Conservation (phyloP, 2,329 filamentous ascomycete species). For the Aspergillus sp. region DNA sequence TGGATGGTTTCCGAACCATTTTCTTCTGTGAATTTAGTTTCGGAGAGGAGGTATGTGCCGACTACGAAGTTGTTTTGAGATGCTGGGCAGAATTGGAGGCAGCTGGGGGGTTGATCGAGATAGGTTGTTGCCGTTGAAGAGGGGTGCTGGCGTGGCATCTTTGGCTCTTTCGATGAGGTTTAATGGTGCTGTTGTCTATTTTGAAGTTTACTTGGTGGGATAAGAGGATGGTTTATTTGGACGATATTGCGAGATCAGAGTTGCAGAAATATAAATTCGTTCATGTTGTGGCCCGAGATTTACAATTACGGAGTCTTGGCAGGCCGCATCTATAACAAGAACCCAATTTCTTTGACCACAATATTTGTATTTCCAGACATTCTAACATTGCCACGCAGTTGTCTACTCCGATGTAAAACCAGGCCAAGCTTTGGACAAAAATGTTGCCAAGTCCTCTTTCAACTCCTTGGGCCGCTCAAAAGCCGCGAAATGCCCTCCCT, state of each 20-base stretch:
- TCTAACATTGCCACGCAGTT: background rate
- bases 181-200: background rate
- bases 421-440: slow-evolving; percentile 32
- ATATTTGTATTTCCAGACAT: background rate
- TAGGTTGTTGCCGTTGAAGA: slow-evolving; percentile 35
- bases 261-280: slow-evolving; percentile 2
- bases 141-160: slow-evolving; percentile 24
- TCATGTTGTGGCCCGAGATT: background rate
- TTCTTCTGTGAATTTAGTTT: slow-evolving; percentile 28
- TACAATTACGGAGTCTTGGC: slow-evolving; percentile 2
- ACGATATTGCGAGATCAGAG: background rate
- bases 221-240: background rate
- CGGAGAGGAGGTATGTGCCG: slow-evolving; percentile 75
- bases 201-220: background rate
- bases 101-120: slow-evolving; percentile 46
- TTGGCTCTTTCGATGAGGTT: background rate
- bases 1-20: slow-evolving; percentile 26
- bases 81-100: slow-evolving; percentile 43
- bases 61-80: slow-evolving; percentile 69
- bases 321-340: background rate
- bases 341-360: background rate
- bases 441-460: slow-evolving; percentile 44
- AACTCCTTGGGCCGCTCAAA: slow-evolving; percentile 45
- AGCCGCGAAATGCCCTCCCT: slow-evolving; percentile 57
- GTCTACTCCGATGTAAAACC: background rate